These are phyloP conservation scores for Brassica juncea DNA, from an alignment of 345 rosid species.

Conservation along the genomic window DNA sequence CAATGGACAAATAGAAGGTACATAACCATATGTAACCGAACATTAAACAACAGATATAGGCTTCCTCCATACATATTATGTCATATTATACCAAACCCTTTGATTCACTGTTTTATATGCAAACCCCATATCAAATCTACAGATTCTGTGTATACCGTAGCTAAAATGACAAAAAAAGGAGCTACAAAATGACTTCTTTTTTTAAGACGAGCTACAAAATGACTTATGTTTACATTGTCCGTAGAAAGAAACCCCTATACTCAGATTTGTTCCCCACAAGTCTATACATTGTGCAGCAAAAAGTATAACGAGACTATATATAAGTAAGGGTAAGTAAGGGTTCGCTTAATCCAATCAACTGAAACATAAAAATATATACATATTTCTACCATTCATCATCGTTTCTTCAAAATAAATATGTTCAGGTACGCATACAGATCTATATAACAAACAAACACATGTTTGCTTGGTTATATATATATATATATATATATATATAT, in stretches of 20 bases:
- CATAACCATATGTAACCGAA: slow-evolving; percentile 27
- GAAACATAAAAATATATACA: not conserved
- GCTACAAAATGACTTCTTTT: not conserved
- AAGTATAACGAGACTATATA: not conserved
- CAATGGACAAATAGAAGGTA: slow-evolving; percentile 26
- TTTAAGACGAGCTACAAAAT: not conserved
- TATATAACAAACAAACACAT: not conserved
- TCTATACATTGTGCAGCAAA: not conserved
- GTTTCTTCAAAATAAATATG: not conserved
- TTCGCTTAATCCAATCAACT: not conserved
- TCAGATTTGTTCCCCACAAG: not conserved
- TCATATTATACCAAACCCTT: not conserved
- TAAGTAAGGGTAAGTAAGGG: not conserved
- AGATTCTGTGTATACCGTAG: slow-evolving; percentile 1
- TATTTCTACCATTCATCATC: not conserved
- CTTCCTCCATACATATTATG: not conserved
- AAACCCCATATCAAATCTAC: not conserved
- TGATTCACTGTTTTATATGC: not conserved
- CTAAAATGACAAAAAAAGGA: not conserved
- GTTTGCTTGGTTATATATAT: not conserved
- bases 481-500: not conserved
- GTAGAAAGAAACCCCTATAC: slow-evolving; percentile 18
- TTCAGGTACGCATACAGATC: slow-evolving; percentile 3
- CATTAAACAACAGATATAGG: slow-evolving; percentile 4
- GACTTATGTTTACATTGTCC: not conserved